Evolutionary conservation across 495 filamentous ascomycete genomes (phyloP).

Genomic region (Neurospora tetrasperma): DNA sequence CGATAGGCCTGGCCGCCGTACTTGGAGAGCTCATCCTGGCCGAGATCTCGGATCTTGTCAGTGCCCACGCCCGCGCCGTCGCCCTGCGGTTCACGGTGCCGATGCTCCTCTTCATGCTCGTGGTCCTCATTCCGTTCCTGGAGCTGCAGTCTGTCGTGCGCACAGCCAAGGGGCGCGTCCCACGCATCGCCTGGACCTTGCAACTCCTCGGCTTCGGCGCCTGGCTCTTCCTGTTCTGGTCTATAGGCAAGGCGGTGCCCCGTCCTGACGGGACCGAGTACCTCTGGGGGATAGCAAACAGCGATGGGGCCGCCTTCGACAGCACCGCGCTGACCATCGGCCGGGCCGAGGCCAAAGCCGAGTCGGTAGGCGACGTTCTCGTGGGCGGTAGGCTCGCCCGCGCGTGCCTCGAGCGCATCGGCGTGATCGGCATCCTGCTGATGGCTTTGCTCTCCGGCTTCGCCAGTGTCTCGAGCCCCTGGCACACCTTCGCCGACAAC

Average conservation of each 20-base stretch:
- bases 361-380: background rate
- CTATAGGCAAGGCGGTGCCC: slow-evolving; percentile 54
- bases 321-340: slow-evolving; percentile 20
- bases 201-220: slow-evolving; percentile 44
- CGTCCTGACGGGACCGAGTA: background rate
- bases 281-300: background rate
- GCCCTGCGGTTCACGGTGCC: slow-evolving; percentile 56
- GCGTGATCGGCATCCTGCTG: slow-evolving; percentile 67
- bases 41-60: slow-evolving; percentile 64
- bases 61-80: slow-evolving; percentile 47
- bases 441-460: slow-evolving; percentile 80
- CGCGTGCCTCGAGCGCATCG: slow-evolving; percentile 67
- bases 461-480: slow-evolving; percentile 67
- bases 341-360: slow-evolving; percentile 14
- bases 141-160: slow-evolving; percentile 57
- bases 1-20: slow-evolving; percentile 61
- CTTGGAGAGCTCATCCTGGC: slow-evolving; percentile 67
- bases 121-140: slow-evolving; percentile 59
- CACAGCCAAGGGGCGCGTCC: slow-evolving; percentile 36
- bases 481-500: slow-evolving; percentile 64
- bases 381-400: slow-evolving; percentile 46
- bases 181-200: slow-evolving; percentile 45
- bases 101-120: slow-evolving; percentile 52
- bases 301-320: slow-evolving; percentile 9
- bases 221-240: slow-evolving; percentile 69